phyloP scores from a whole-genome alignment of 345 rosid species.

The Ailanthus altissimus region DNA sequence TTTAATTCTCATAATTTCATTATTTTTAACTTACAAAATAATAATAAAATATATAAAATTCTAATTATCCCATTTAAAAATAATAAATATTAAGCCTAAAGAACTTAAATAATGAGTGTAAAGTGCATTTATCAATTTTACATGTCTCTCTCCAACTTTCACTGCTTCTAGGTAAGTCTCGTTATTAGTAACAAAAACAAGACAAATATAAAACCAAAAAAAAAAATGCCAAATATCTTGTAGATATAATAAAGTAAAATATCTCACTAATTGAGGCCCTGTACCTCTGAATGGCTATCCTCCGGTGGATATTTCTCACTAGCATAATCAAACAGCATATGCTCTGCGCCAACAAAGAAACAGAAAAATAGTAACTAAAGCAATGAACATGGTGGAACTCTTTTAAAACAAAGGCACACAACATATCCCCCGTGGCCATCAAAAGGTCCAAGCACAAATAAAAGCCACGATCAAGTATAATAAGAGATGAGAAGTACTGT shows the following conservation, averaged over 20 bases:
- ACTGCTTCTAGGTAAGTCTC: no score
- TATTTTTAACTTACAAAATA: no score
- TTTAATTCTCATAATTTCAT: no score
- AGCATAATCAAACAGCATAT: constrained; percentile 92
- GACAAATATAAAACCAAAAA: no score
- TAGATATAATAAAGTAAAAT: neutral
- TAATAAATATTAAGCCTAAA: no score
- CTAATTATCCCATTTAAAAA: no score
- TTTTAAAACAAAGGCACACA: neutral
- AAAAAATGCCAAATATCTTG: no score
- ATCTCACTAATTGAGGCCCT: neutral
- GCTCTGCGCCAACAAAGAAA: constrained; percentile 53
- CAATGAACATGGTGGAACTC: neutral
- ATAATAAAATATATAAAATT: no score
- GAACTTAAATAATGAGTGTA: no score
- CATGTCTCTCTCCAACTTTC: no score
- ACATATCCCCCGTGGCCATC: neutral
- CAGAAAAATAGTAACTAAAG: neutral
- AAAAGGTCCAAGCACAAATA: neutral
- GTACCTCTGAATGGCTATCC: constrained; percentile 90
- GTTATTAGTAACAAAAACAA: no score
- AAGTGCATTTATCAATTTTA: no score
- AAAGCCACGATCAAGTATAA: neutral
- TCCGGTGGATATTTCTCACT: constrained; percentile 88
- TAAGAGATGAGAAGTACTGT: neutral